These are phyloP conservation scores for Scopulariopsis brevicaulis DNA, from an alignment of 2,329 filamentous ascomycete species.

Conservation along the genomic window DNA sequence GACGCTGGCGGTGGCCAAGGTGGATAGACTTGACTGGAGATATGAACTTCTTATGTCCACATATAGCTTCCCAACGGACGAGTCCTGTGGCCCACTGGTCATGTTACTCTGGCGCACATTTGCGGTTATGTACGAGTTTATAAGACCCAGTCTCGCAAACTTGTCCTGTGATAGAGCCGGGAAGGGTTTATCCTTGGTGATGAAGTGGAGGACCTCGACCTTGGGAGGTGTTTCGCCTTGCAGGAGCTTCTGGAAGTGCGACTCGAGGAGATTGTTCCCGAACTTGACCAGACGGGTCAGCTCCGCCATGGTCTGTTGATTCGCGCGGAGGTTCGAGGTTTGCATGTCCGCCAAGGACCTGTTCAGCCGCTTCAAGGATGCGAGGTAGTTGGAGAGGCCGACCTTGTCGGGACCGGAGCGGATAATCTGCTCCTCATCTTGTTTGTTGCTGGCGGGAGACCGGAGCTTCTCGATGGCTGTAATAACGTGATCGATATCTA, in stretches of 20 bases:
- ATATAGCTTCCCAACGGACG: conserved; percentile 71
- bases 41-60: conserved; percentile 80
- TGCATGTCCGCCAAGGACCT: conserved; percentile 77
- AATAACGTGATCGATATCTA: conserved; percentile 78
- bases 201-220: conserved; percentile 82
- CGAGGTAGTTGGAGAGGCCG: conserved; percentile 75
- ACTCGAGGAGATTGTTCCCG: conserved; percentile 75
- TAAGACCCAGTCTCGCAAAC: conserved; percentile 62
- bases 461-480: conserved; percentile 79
- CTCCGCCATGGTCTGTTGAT: conserved; percentile 78
- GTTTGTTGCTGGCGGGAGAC: conserved; percentile 86
- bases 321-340: conserved; percentile 81
- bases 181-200: conserved; percentile 82
- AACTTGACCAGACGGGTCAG: conserved; percentile 65
- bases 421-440: conserved; percentile 84
- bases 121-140: conserved; percentile 66
- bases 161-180: conserved; percentile 70
- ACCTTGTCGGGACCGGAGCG: conserved; percentile 74
- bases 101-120: conserved; percentile 32
- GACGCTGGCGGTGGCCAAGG: conserved; percentile 76
- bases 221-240: conserved; percentile 63
- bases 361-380: conserved; percentile 79
- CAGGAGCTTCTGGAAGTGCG: conserved; percentile 69
- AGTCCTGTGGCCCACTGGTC: conserved; percentile 38
- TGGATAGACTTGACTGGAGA: conserved; percentile 69